These are phyloP conservation scores for Avicennia marina DNA, from an alignment of 257 asterid genomes.

Conservation along the genomic window DNA sequence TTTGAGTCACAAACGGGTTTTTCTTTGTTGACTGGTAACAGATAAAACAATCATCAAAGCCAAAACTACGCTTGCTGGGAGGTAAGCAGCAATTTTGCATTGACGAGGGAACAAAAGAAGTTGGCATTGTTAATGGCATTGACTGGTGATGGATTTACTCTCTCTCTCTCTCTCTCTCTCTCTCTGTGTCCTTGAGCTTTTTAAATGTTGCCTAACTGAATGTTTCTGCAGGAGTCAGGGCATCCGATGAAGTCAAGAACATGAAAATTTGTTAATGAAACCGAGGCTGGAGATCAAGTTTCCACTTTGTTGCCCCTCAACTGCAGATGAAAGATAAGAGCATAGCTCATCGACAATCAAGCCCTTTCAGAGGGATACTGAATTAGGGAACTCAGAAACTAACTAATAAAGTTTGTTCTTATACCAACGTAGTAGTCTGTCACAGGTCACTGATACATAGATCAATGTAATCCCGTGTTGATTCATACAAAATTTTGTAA, in stretches of 20 bases:
- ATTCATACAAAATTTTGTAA: background rate
- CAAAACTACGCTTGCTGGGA: slow-evolving; percentile 1
- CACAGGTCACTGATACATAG: background rate
- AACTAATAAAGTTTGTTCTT: too few relatives aligned
- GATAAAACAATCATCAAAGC: slow-evolving; percentile 18
- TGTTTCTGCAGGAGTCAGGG: slow-evolving; percentile 9
- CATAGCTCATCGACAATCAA: background rate
- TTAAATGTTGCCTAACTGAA: too few relatives aligned
- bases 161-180: background rate
- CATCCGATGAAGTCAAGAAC: slow-evolving; percentile 1
- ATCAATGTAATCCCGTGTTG: background rate
- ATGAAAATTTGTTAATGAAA: background rate
- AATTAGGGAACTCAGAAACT: background rate
- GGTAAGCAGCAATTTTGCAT: slow-evolving; percentile 7
- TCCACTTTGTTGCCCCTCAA: too few relatives aligned
- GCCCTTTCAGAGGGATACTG: background rate
- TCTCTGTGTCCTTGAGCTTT: too few relatives aligned
- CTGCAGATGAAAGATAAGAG: too few relatives aligned
- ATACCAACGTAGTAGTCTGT: background rate
- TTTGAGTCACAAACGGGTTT: background rate
- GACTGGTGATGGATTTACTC: slow-evolving; percentile 12
- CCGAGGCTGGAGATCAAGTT: background rate
- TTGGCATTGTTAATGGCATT: background rate
- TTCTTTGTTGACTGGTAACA: background rate
- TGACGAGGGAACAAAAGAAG: slow-evolving; percentile 7